Conservation (phyloP, 345 rosid species). For the Physaria fendleri region DNA sequence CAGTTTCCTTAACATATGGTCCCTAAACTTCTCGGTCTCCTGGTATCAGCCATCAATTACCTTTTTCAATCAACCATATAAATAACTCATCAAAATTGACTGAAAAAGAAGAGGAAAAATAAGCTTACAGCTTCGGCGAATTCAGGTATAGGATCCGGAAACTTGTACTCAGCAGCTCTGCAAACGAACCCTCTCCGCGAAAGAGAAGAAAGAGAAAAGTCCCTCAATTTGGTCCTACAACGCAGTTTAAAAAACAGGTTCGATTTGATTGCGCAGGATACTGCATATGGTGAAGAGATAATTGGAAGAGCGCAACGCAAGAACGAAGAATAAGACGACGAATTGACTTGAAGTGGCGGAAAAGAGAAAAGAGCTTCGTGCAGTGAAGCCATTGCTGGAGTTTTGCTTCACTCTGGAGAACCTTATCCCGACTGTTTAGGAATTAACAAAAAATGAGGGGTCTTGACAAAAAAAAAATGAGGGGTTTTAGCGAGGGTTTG, state of each 20-base stretch:
- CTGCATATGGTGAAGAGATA: slow-evolving; percentile 14
- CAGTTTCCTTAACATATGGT: slow-evolving; percentile 54
- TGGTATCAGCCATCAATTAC: slow-evolving; percentile 21
- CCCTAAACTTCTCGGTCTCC: slow-evolving; percentile 81
- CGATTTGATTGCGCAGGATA: background rate
- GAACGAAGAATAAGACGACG: slow-evolving; percentile 29
- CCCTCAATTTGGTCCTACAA: slow-evolving; percentile 13
- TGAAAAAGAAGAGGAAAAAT: background rate
- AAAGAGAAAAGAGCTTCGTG: slow-evolving; percentile 29
- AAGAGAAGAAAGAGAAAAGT: background rate
- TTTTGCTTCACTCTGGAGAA: background rate
- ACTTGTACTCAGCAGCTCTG: slow-evolving; percentile 67
- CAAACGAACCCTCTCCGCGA: slow-evolving; percentile 35
- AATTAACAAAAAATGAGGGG: background rate
- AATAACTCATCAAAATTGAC: background rate
- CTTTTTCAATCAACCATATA: background rate
- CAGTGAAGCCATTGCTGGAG: slow-evolving; percentile 35
- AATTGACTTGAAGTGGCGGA: slow-evolving; percentile 6
- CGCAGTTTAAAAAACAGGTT: slow-evolving; percentile 13
- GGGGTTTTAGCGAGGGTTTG: slow-evolving; percentile 24
- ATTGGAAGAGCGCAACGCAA: slow-evolving; percentile 9
- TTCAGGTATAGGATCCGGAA: slow-evolving; percentile 88
- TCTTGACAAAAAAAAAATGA: no score
- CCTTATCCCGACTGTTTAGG: slow-evolving; percentile 17
- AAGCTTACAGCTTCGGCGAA: slow-evolving; percentile 69